Percentiles rank a stretch among this genome's conserved stretches.
These are phyloP conservation scores for Monosiga brevicollis DNA, from an alignment of 78 protist species.

Conservation along the genomic window DNA sequence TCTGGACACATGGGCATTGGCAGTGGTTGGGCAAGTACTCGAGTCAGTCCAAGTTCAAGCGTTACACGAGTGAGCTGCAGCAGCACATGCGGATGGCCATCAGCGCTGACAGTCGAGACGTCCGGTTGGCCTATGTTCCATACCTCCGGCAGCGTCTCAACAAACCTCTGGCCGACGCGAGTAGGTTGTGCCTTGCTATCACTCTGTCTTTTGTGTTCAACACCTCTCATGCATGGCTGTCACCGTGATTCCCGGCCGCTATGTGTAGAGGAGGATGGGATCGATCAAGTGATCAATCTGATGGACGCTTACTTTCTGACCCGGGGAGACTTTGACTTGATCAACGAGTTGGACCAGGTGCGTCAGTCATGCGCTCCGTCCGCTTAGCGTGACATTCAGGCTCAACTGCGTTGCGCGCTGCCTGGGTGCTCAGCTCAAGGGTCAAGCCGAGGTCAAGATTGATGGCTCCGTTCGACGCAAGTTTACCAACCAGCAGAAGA, in stretches of 20 bases:
- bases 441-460: too few species aligned
- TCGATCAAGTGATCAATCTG: not conserved
- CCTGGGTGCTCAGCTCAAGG: too few species aligned
- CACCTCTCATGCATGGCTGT: not conserved
- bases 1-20: too few species aligned
- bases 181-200: not conserved
- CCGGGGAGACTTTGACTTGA: not conserved
- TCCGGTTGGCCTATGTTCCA: not conserved
- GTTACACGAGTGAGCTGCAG: constrained; percentile 5
- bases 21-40: constrained; percentile 41
- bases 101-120: not conserved
- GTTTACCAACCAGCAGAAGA: too few species aligned
- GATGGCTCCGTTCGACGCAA: too few species aligned
- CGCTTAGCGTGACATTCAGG: too few species aligned
- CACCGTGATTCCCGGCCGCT: not conserved
- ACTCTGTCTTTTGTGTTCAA: not conserved
- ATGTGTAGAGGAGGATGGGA: not conserved
- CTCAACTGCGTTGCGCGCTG: too few species aligned
- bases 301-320: not conserved
- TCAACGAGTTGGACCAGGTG: not conserved
- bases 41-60: constrained; percentile 15
- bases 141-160: not conserved
- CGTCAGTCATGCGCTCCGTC: too few species aligned
- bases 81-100: not conserved
- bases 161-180: not conserved